Evolutionary conservation across 768 basidiomycete species (phyloP).

Genomic region (Clavaria fumosa): DNA sequence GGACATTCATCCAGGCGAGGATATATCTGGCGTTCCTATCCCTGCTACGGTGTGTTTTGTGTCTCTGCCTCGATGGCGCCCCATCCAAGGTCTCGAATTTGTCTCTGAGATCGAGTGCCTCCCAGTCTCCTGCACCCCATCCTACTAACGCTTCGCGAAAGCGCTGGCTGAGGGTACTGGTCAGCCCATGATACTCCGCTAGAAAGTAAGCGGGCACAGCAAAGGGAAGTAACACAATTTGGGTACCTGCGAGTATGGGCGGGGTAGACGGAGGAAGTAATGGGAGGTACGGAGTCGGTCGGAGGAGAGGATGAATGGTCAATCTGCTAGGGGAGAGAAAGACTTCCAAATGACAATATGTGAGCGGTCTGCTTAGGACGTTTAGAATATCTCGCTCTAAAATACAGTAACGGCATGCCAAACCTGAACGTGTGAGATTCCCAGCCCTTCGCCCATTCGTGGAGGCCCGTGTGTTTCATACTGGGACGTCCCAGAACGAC

Average conservation of each 20-base stretch:
- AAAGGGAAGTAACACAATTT: slow-evolving; percentile 55
- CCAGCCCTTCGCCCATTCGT: slow-evolving; percentile 54
- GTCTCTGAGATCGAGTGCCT: not conserved
- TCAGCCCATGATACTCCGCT: slow-evolving; percentile 53
- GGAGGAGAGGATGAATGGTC: slow-evolving; percentile 50
- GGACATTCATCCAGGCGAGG: slow-evolving; percentile 60
- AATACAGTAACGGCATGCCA: slow-evolving; percentile 6
- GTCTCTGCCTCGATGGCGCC: no score
- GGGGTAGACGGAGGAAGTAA: slow-evolving; percentile 22
- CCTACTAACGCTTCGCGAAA: slow-evolving; percentile 51
- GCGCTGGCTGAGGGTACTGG: slow-evolving; percentile 40
- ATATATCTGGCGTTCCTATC: slow-evolving; percentile 26
- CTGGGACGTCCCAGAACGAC: slow-evolving; percentile 39
- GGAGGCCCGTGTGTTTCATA: slow-evolving; percentile 17
- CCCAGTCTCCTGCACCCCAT: slow-evolving; percentile 45
- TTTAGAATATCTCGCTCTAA: slow-evolving; percentile 1
- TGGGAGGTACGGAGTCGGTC: slow-evolving; percentile 41
- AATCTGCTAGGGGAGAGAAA: slow-evolving; percentile 26
- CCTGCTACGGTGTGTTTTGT: no score
- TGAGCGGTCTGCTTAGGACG: slow-evolving; percentile 32
- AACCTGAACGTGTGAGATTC: slow-evolving; percentile 39
- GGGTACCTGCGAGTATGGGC: slow-evolving; percentile 41
- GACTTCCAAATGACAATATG: slow-evolving; percentile 45
- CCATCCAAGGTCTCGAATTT: no score
- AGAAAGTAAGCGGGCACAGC: slow-evolving; percentile 62